Conservation (phyloP, 371 early-diverging fungal species). For the Rhizopus arrhizus region DNA sequence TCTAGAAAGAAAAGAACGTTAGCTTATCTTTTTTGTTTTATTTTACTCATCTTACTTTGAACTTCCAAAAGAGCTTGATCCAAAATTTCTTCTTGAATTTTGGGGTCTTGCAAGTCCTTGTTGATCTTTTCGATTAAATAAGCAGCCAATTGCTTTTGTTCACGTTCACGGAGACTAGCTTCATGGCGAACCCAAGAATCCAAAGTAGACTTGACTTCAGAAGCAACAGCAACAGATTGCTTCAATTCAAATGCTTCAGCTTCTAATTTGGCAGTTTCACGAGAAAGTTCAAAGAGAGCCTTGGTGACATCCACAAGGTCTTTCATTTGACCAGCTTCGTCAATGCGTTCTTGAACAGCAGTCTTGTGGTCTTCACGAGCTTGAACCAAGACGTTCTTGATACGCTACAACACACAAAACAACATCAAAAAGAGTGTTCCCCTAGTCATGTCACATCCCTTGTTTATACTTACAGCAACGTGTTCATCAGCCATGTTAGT, state of each 20-base stretch:
- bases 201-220: slow-evolving; percentile 86
- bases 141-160: slow-evolving; percentile 88
- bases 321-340: slow-evolving; percentile 88
- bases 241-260: slow-evolving; percentile 92
- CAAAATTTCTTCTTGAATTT: slow-evolving; percentile 65
- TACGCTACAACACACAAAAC: slow-evolving; percentile 49
- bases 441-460: neutral
- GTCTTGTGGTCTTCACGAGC: slow-evolving; percentile 93
- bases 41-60: slow-evolving; percentile 42
- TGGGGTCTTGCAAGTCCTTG: slow-evolving; percentile 79
- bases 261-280: slow-evolving; percentile 91
- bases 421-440: neutral
- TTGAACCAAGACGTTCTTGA: slow-evolving; percentile 77
- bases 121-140: slow-evolving; percentile 86
- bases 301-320: slow-evolving; percentile 93
- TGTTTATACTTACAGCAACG: slow-evolving; percentile 57
- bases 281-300: slow-evolving; percentile 90
- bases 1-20: slow-evolving; percentile 13
- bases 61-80: slow-evolving; percentile 59
- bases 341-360: slow-evolving; percentile 85
- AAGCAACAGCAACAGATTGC: slow-evolving; percentile 82
- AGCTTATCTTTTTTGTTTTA: neutral
- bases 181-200: slow-evolving; percentile 98
- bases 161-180: slow-evolving; percentile 87
- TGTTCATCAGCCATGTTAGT: slow-evolving; percentile 85